Evolutionary conservation across 108 stramenopile species (phyloP).

Genomic region (Seminavis robusta): DNA sequence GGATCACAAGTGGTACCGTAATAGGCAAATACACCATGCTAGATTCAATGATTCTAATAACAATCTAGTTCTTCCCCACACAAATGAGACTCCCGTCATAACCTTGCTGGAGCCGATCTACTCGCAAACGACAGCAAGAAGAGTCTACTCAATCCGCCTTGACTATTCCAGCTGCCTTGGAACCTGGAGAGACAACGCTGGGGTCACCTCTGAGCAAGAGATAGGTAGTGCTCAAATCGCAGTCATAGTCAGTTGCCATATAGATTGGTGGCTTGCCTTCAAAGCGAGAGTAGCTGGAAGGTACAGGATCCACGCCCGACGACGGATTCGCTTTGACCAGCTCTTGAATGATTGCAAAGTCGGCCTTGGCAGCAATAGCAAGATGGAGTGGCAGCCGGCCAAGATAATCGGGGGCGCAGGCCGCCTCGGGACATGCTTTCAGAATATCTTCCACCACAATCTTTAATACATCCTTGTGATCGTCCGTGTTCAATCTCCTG

Average conservation of each 20-base stretch:
- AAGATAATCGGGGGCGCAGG: constrained; percentile 20
- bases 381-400: constrained; percentile 36
- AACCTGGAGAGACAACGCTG: too few relatives aligned
- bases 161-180: too few relatives aligned
- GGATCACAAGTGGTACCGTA: too few relatives aligned
- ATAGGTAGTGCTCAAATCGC: constrained; percentile 45
- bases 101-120: too few relatives aligned
- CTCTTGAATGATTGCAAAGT: constrained; percentile 16
- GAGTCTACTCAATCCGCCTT: too few relatives aligned
- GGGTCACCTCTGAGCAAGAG: constrained; percentile 43
- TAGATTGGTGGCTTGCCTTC: constrained; percentile 22
- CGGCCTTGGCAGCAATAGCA: constrained; percentile 23
- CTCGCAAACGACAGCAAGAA: too few relatives aligned
- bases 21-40: too few relatives aligned
- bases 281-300: constrained; percentile 4
- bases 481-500: too few relatives aligned
- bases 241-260: constrained; percentile 31
- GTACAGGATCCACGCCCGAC: constrained; percentile 18
- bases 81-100: too few relatives aligned
- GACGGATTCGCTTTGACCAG: constrained; percentile 32
- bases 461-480: too few relatives aligned
- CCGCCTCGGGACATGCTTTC: constrained; percentile 18
- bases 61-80: too few relatives aligned
- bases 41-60: too few relatives aligned
- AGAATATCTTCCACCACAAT: constrained; percentile 18